These are phyloP conservation scores for Boletus huronensis DNA, from an alignment of 768 basidiomycete genomes.

Conservation along the genomic window DNA sequence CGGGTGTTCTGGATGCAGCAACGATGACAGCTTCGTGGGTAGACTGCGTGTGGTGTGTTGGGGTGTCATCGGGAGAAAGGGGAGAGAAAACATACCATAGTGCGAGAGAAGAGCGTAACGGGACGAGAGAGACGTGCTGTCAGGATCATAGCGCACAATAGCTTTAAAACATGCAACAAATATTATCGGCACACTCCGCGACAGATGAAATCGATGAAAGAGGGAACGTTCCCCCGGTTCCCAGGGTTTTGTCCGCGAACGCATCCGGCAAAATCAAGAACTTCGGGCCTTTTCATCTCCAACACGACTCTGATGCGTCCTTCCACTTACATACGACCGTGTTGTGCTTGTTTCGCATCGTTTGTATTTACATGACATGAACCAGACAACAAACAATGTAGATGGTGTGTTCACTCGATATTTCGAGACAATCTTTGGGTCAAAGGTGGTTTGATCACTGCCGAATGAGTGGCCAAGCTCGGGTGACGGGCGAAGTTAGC, in stretches of 20 bases:
- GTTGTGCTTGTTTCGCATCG: too few relatives aligned
- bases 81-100: slow-evolving; percentile 44
- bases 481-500: too few relatives aligned
- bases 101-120: slow-evolving; percentile 36
- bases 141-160: slow-evolving; percentile 37
- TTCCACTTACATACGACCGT: too few relatives aligned
- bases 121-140: slow-evolving; percentile 38
- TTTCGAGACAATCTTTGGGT: too few relatives aligned
- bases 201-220: slow-evolving; percentile 2
- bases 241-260: not conserved
- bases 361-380: too few relatives aligned
- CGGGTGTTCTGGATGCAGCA: slow-evolving; percentile 89
- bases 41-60: slow-evolving; percentile 22
- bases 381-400: too few relatives aligned
- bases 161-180: slow-evolving; percentile 17
- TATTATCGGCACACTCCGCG: slow-evolving; percentile 22
- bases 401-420: too few relatives aligned
- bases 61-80: not conserved
- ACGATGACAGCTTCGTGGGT: slow-evolving; percentile 89
- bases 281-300: too few relatives aligned
- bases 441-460: too few relatives aligned
- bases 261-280: too few relatives aligned
- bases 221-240: not conserved
- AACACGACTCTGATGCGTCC: too few relatives aligned
- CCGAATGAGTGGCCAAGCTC: too few relatives aligned